A percentile compares a stretch with the other conserved stretches of the same genome.
phyloP scores from a whole-genome alignment of 352 stramenopile genomes.

The Globisporangium iwayamae region DNA sequence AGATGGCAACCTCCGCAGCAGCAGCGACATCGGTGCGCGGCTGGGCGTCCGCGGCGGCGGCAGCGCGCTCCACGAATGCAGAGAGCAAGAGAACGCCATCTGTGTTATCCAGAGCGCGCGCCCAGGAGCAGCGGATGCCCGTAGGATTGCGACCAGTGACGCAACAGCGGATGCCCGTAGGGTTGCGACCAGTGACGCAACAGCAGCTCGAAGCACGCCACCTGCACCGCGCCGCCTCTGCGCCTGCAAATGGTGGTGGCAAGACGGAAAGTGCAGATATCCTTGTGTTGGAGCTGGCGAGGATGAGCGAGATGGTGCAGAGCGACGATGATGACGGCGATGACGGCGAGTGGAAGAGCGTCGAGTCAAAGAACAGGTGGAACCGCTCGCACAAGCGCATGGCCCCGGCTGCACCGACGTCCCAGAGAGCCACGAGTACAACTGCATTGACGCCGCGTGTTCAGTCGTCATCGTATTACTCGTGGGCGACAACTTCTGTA shows the following conservation, averaged over 20 bases:
- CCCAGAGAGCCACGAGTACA: not conserved
- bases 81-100: not conserved
- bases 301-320: not conserved
- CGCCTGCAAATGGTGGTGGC: not conserved
- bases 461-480: slow-evolving; percentile 4
- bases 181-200: slow-evolving; percentile 16
- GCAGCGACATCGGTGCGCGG: slow-evolving; percentile 6
- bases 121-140: slow-evolving; percentile 2
- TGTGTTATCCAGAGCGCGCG: not conserved
- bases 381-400: slow-evolving; percentile 13
- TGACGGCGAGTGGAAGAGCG: slow-evolving; percentile 15
- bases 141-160: slow-evolving; percentile 17
- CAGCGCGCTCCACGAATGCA: not conserved
- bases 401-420: not conserved
- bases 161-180: slow-evolving; percentile 15
- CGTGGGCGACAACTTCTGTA: slow-evolving; percentile 13
- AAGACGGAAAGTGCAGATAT: not conserved
- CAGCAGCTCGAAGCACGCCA: slow-evolving; percentile 18
- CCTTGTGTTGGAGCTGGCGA: not conserved
- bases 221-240: slow-evolving; percentile 2
- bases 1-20: slow-evolving; percentile 9
- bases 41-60: slow-evolving; percentile 3
- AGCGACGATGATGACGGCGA: slow-evolving; percentile 1
- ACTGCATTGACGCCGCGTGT: not conserved
- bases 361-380: slow-evolving; percentile 15